A percentile compares a stretch with the other conserved stretches of the same genome.
phyloP scores from a whole-genome alignment of 2,329 filamentous ascomycete species.

The Sclerotinia nivalis region DNA sequence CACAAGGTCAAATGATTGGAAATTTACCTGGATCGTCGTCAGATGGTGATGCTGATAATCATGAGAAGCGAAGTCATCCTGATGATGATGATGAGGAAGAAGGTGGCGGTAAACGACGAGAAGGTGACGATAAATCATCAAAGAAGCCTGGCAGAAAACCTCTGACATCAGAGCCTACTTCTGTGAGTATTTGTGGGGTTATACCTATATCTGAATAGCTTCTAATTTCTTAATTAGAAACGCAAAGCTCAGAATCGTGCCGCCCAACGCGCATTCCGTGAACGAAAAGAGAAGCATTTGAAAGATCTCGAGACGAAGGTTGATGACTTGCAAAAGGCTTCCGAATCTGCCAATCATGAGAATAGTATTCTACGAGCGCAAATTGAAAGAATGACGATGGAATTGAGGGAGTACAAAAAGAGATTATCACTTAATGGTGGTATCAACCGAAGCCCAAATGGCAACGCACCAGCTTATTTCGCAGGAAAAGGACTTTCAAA shows the following conservation, averaged over 20 bases:
- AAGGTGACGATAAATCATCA: conserved; percentile 72
- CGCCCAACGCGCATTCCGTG: conserved; percentile 88
- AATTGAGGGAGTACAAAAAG: conserved; percentile 89
- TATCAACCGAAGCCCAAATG: conserved; percentile 30
- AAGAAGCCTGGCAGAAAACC: conserved; percentile 98
- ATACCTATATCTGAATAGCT: conserved; percentile 34
- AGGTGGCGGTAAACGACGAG: conserved; percentile 75
- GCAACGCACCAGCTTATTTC: conserved; percentile 34
- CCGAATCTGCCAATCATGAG: conserved; percentile 79
- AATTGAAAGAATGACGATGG: conserved; percentile 80
- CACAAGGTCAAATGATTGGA: conserved; percentile 70
- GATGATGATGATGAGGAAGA: conserved; percentile 66
- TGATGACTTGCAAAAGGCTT: conserved; percentile 76
- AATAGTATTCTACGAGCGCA: conserved; percentile 83
- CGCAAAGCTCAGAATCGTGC: conserved; percentile 95
- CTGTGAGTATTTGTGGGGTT: conserved; percentile 62
- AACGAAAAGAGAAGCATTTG: conserved; percentile 90
- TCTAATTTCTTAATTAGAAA: conserved; percentile 58
- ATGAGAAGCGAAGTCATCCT: conserved; percentile 72
- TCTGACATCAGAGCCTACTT: conserved; percentile 90
- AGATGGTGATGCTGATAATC: conserved; percentile 50
- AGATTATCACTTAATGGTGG: conserved; percentile 61
- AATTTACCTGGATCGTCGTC: conserved; percentile 60
- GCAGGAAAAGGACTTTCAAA: conserved; percentile 51
- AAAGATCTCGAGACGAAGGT: conserved; percentile 82